Evolutionary conservation across 2,329 filamentous ascomycete genomes (phyloP), one percentile per base, ranked within the genome.

Genomic region (Beauveria brongniartii): DNA sequence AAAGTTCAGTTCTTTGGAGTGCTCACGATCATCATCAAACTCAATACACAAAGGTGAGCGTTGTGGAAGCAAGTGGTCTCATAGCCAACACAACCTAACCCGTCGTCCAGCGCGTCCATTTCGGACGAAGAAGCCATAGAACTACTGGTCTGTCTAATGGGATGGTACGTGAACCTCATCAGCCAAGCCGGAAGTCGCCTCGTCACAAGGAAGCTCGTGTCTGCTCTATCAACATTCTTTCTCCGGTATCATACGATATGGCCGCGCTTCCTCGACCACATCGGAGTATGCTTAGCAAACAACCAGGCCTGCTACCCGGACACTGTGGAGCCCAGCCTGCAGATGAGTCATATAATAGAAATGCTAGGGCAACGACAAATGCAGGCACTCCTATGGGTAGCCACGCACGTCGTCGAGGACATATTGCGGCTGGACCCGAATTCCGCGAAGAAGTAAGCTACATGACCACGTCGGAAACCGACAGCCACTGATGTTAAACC

Each of bases 1-100:
- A 88, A 92, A 68, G 85, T 94, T 66, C 88, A 89, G 65, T 97
- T 97, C 75, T 96, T 96, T 71, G 94, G 91, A 16, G 93, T 92
- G 34, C 80, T 97, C 62, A 97, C 93, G 0, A 88, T 97, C 66
- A 95, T 91, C 55, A 86, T 97, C 67, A 99, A 97, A 75, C 84
- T 97, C 62, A 97, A 97, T 71, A 88, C 87, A n/a, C 91, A 94
- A 70, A 91, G 87, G 88, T 89, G 76, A 64, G 78, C 68, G 14
- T 30, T 62, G 55, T n/a, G 20, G 14, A 20, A 14, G 7, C 24
- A 26, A 3, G 18, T 14, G 28, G 8, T 24, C 16, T 9, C 41
- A 28, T 18, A 37, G 18, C 22, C 18, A 28, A n/a, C 48, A 48
- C 16, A 20, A 22, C 22, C 41, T 61, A 54, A 62, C 68, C 55